Base-by-base conservation (phyloP, 2,329 filamentous ascomycete species). In the Canariomyces notabilis region DNA sequence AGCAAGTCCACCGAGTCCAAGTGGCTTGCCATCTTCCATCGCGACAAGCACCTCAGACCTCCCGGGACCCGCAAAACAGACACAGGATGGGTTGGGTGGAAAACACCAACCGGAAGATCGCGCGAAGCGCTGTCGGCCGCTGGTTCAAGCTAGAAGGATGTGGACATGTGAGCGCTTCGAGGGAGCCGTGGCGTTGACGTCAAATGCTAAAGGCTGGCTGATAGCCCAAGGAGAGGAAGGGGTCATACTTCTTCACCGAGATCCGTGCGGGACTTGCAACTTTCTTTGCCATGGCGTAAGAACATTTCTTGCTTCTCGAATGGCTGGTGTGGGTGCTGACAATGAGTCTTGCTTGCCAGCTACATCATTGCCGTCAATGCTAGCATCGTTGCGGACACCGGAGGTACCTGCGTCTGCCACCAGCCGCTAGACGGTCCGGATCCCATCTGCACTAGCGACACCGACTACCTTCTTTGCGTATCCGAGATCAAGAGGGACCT, bases 71-170 rank as follows among this genome's bases (percentile, higher is more conserved):
- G 21, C 16, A 14, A 35, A 15, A 35, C 16, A 43, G 20, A 29
- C 43, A 33, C 50, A 60, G 48, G 35, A 77, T 76, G 73, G 66
- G 63, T 57, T 77, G 72, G 73, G 60, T 72, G 43, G 65, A 79
- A 12, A 70, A 60, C 4, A 59, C 70, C 62, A 82, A 84, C 62
- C 59, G 60, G 52, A 73, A 69, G 50, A 75, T 89, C 55, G 87
- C 85, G 50, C 70, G 68, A 52, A 83, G 82, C 61, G 64, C 74
- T 26, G 74, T 89, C 49, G 87, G 87, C 52, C 72, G 74, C 55
- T 86, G 82, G 71, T 95, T 95, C 68, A 79, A 81, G 55, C 79
- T 95, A 33, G 87, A 94, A 52, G 86, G 86, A 55, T 89, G 79
- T 32, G 87, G 87, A 59, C 86, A 91, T 77, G 85, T 87, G 77